These are phyloP conservation scores for Neodidymelliopsis sp. DNA, from an alignment of 2,329 filamentous ascomycete genomes.

Conservation along the genomic window DNA sequence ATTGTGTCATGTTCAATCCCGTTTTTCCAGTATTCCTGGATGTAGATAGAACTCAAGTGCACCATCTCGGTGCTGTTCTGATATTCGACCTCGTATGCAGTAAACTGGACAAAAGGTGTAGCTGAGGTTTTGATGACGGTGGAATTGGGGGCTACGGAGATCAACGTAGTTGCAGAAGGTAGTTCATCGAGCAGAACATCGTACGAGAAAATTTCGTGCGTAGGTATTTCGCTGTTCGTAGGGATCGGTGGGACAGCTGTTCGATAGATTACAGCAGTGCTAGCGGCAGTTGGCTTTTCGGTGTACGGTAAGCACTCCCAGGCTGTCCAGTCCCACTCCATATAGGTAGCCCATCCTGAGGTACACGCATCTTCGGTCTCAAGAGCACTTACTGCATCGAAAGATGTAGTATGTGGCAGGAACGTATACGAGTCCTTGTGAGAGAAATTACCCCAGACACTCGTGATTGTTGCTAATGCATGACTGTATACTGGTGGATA, in stretches of 20 bases:
- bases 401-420: conserved; percentile 31
- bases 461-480: conserved; percentile 30
- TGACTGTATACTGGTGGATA: conserved; percentile 38
- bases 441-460: conserved; percentile 26
- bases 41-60: conserved; percentile 44
- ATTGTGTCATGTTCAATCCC: conserved; percentile 34
- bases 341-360: conserved; percentile 27
- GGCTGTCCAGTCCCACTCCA: conserved; percentile 30
- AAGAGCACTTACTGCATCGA: conserved; percentile 37
- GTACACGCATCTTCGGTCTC: conserved; percentile 32
- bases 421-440: conserved; percentile 26
- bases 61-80: conserved; percentile 45
- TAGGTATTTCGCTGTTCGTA: conserved; percentile 27
- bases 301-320: conserved; percentile 35
- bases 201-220: conserved; percentile 25
- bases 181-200: conserved; percentile 21
- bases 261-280: conserved; percentile 39
- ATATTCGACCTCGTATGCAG: conserved; percentile 52
- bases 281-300: conserved; percentile 41
- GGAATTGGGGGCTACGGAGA: conserved; percentile 34
- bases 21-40: conserved; percentile 48
- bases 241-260: conserved; percentile 35
- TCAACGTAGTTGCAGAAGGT: conserved; percentile 29
- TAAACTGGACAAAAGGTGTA: conserved; percentile 55
- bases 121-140: conserved; percentile 38